Evolutionary conservation across 768 basidiomycete species (phyloP).

Genomic region (Clathrus columnatus): DNA sequence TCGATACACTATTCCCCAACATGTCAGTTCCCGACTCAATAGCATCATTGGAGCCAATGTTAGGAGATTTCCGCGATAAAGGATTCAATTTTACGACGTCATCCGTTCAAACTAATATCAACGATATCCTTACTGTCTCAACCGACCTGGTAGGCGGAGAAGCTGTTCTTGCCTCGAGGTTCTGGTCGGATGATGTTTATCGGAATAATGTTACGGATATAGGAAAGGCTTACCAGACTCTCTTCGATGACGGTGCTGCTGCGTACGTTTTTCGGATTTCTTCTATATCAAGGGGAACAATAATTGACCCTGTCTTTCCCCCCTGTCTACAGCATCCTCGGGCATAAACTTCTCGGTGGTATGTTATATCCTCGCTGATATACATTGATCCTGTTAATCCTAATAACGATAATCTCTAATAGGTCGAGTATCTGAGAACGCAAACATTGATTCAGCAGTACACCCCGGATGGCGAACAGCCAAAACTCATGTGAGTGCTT

Average conservation of each 20-base stretch:
- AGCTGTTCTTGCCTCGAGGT: not conserved
- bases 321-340: not conserved
- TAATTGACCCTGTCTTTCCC: too few species aligned
- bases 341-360: not conserved
- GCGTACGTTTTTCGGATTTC: not conserved
- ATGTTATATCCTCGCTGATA: not conserved
- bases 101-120: not conserved
- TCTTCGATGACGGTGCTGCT: not conserved
- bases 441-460: slow-evolving; percentile 24
- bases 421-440: slow-evolving; percentile 29
- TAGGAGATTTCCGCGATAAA: not conserved
- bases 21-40: not conserved
- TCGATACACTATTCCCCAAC: not conserved
- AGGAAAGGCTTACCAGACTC: not conserved
- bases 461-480: slow-evolving; percentile 30
- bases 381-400: too few species aligned
- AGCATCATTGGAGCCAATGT: not conserved
- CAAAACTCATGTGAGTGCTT: slow-evolving; percentile 26
- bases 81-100: not conserved
- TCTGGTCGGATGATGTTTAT: not conserved
- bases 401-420: not conserved
- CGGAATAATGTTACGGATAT: slow-evolving; percentile 1
- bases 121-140: not conserved
- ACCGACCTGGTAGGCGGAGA: not conserved
- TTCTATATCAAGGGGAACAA: too few species aligned